Evolutionary conservation across 2,329 filamentous ascomycete genomes (phyloP), one percentile per base, ranked within the genome.

Genomic region (Aureobasidium musti): DNA sequence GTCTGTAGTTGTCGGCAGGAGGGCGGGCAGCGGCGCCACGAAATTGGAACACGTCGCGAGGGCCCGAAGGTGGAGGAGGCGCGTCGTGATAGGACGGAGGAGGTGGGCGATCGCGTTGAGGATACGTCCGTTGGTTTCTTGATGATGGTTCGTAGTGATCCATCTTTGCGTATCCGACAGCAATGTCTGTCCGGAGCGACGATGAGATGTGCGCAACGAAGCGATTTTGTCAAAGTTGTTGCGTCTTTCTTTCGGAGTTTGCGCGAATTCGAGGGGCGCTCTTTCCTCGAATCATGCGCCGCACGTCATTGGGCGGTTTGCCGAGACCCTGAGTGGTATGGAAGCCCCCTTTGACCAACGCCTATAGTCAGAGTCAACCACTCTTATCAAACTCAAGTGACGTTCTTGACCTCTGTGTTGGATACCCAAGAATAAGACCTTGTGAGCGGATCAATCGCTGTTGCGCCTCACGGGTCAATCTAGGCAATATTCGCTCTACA

Each of bases 41-140:
- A 35, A 67, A 67, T n/a, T 67, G 66, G 59, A 67, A 67, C 66
- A 67, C 64, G 59, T 67, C 66, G 59, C 59, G 59, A 47, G 45
- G 39, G 13, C 54, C 49, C 3, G 53, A 49, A 5, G 65, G 65
- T 14, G 65, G 65, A 3, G 65, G 65, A 53, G 65, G 65, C 28
- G 35, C 45, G 41, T 67, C 56, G 49, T 67, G 43, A 8, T 53
- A 56, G 3, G 56, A 50, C 13, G 65, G 65, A 30, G 65, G 65
- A 28, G 56, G 65, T 41, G 63, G 63, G n/a, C 64, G 53, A 43
- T 66, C 43, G 54, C 45, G 47, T 47, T 65, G 53, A 57, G 52
- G 52, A 30, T 47, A 17, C 30, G 50, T 17, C 39, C 63, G 49
- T 56, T 30, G 39, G 17, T 52, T 33, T n/a, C 63, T 26, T n/a